Base-by-base conservation (phyloP, 1,284 basidiomycete species). In the Ceratobasidium sp. region DNA sequence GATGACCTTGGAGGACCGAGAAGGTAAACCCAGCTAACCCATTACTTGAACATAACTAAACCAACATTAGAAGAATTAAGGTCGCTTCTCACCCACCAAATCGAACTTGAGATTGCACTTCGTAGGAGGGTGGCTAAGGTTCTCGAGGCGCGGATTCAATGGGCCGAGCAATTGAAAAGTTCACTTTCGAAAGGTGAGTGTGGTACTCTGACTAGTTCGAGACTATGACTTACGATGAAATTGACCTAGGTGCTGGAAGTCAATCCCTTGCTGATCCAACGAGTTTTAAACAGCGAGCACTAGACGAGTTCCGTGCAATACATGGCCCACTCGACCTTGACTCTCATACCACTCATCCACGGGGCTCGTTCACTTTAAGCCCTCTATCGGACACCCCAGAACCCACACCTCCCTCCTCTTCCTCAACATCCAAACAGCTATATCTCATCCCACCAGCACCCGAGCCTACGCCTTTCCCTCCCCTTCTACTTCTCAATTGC, bases 311-410 rank as follows among this genome's bases (percentile, higher is more conserved):
- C 28, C 55, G 55, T 46, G 67, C 67, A 6, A 23, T 32, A n/a
- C 55, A 70, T 18, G 55, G 55, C 26, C 67, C 67, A 39, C 55
- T 70, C 21, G 34, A 70, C 43, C 55, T 70, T 3, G 67, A 70
- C 32, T 41, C 67, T 8, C 67, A 70, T 16, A 59, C 55, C 18
- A n/a, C 41, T 12, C 67, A 70, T 23, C 67, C 67, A 18, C 53
- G 67, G 30, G 67, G 67, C 4, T 50, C 39, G 18, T 36, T 48
- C 8, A 5, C 30, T 8, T 43, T 59, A 16, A 28, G 23, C 3
- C n/a, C 43, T n/a, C 39, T 60, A 30, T 32, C 21, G 1, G 43
- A 43, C 23, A 45, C 58, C n/a, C 43, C 41, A n/a, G 41, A 58
- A 5, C 55, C 39, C 9, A 26, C 43, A 3, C 45, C n/a, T 39